phyloP scores from a whole-genome alignment of 73 alveolate species.

The Tetrahymena malaccensis region DNA sequence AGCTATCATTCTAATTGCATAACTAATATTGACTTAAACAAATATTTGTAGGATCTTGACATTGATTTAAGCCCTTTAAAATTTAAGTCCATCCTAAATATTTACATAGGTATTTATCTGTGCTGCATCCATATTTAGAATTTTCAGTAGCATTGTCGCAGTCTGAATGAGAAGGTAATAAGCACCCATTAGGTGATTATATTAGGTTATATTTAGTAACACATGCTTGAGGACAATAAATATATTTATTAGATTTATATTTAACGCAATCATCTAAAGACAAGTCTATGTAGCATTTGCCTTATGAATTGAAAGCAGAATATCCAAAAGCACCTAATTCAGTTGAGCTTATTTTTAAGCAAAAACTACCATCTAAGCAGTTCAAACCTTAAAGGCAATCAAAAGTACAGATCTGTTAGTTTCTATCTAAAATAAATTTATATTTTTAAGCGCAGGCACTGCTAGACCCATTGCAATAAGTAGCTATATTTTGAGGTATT shows the following conservation, averaged over 20 bases:
- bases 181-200: not conserved
- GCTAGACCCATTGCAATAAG: not conserved
- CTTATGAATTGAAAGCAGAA: not conserved
- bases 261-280: not conserved
- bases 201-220: not conserved
- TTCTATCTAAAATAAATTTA: not conserved
- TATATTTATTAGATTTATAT: not conserved
- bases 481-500: not conserved
- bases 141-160: not conserved
- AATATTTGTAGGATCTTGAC: not conserved
- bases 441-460: not conserved
- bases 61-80: not conserved
- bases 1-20: not conserved
- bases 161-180: not conserved
- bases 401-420: not conserved
- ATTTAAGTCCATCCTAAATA: not conserved
- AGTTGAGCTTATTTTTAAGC: not conserved
- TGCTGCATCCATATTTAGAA: not conserved
- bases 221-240: not conserved
- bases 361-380: not conserved
- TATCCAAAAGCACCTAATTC: not conserved
- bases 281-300: not conserved
- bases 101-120: not conserved
- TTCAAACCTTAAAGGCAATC: not conserved
- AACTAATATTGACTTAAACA: not conserved